Conservation (phyloP, 169 alveolate species). For the Eimeria praecox region DNA sequence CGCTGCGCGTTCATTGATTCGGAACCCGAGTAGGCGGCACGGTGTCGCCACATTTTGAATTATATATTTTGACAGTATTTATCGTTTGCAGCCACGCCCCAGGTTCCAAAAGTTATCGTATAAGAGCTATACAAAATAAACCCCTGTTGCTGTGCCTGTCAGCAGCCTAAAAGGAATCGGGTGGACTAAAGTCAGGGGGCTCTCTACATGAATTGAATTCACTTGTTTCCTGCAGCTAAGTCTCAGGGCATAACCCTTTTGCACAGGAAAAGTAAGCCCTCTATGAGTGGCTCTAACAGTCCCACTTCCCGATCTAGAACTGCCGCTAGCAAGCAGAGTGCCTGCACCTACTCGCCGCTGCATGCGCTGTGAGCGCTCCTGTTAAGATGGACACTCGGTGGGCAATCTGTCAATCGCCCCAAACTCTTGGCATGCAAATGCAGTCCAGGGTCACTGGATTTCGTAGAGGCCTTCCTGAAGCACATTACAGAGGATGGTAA, state of each 20-base stretch:
- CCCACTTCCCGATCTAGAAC: not conserved
- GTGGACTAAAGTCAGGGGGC: not conserved
- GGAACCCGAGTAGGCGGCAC: not conserved
- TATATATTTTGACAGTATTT: not conserved
- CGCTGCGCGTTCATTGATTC: not conserved
- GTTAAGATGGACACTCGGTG: not conserved
- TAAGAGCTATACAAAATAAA: not conserved
- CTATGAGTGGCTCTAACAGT: not conserved
- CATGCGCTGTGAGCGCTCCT: not conserved
- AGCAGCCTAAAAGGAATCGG: not conserved
- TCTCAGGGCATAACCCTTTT: not conserved
- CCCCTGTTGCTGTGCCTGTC: not conserved
- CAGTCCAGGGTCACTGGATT: not conserved
- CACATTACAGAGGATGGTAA: not conserved
- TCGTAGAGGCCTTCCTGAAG: not conserved
- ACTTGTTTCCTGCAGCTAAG: not conserved
- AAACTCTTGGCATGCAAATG: not conserved
- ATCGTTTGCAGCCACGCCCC: not conserved
- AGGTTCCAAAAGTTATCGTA: no score
- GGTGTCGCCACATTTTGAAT: not conserved
- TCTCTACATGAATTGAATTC: not conserved
- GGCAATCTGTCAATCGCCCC: not conserved
- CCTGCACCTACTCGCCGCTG: not conserved
- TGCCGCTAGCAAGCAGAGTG: not conserved
- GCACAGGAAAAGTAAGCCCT: not conserved